Conservation (phyloP, 2,329 filamentous ascomycete genomes). For the Ophiostoma triangulosporum region DNA sequence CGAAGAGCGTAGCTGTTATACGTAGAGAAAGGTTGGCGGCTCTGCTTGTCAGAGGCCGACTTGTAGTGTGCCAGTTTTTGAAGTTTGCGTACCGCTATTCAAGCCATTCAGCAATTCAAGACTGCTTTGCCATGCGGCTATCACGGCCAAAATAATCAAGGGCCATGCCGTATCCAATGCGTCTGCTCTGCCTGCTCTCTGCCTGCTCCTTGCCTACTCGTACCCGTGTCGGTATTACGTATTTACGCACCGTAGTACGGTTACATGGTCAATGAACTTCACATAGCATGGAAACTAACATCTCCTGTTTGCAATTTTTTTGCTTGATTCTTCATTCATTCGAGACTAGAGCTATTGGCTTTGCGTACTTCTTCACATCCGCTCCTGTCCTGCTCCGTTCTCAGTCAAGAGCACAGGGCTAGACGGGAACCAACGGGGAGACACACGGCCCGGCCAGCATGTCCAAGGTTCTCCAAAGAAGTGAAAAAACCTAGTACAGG, state of each 20-base stretch:
- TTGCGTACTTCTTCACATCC: background rate
- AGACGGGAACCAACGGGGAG: background rate
- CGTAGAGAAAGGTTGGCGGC: too few species aligned
- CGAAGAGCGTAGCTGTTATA: background rate
- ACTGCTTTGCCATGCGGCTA: too few species aligned
- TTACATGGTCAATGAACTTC: too few species aligned
- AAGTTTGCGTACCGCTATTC: too few species aligned
- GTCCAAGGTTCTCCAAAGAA: background rate
- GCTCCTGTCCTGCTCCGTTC: background rate
- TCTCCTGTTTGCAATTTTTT: background rate
- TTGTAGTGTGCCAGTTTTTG: too few species aligned
- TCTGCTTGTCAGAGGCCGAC: too few species aligned
- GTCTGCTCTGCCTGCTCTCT: background rate
- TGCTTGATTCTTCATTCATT: background rate
- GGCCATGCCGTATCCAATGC: background rate
- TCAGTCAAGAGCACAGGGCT: constrained; percentile 1
- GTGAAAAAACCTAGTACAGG: constrained; percentile 57
- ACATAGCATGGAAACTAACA: background rate
- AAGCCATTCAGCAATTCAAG: too few species aligned
- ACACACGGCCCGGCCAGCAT: background rate
- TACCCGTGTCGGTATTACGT: too few species aligned
- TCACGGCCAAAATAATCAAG: too few species aligned
- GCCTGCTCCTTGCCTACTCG: too few species aligned
- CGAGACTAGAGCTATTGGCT: background rate
- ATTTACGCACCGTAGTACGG: too few species aligned